phyloP scores from a whole-genome alignment of 2,329 filamentous ascomycete species.

The Colletotrichum plurivorum region DNA sequence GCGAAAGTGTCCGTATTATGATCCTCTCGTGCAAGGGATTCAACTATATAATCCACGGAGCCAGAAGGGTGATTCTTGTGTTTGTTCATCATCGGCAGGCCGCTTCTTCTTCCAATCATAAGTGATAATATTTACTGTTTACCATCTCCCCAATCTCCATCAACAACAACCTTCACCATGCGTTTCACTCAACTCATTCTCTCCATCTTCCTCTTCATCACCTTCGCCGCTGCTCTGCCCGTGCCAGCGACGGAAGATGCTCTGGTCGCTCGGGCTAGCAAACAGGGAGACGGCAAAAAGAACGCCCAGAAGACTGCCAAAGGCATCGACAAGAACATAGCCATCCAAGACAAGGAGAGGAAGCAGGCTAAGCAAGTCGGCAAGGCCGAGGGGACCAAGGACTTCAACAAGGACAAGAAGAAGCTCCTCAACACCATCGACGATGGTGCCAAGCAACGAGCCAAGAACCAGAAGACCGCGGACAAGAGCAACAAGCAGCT shows the following conservation, averaged over 20 bases:
- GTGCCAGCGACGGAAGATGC: slow-evolving; percentile 15
- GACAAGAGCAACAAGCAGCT: slow-evolving; percentile 16
- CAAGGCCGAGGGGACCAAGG: slow-evolving; percentile 14
- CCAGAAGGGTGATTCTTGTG: no score
- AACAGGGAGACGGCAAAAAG: background rate
- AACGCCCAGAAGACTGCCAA: background rate
- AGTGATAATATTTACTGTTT: background rate
- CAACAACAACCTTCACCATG: background rate
- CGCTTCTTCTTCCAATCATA: background rate
- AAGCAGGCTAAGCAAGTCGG: slow-evolving; percentile 1
- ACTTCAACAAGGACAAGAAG: background rate
- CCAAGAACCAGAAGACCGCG: slow-evolving; percentile 16
- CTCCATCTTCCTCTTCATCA: slow-evolving; percentile 23
- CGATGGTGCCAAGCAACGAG: slow-evolving; percentile 5
- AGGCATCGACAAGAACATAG: slow-evolving; percentile 29
- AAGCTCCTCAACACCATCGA: slow-evolving; percentile 1
- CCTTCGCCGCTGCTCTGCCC: slow-evolving; percentile 24
- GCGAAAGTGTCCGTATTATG: background rate
- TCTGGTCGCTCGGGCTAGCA: slow-evolving; percentile 10
- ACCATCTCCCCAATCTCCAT: background rate
- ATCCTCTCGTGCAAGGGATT: background rate
- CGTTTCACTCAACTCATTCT: slow-evolving; percentile 20
- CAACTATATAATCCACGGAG: slow-evolving; percentile 1
- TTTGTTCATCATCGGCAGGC: no score
- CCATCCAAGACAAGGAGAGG: slow-evolving; percentile 25